Evolutionary conservation across 441 rosid genomes (phyloP).

Genomic region (Erodium moschatum): DNA sequence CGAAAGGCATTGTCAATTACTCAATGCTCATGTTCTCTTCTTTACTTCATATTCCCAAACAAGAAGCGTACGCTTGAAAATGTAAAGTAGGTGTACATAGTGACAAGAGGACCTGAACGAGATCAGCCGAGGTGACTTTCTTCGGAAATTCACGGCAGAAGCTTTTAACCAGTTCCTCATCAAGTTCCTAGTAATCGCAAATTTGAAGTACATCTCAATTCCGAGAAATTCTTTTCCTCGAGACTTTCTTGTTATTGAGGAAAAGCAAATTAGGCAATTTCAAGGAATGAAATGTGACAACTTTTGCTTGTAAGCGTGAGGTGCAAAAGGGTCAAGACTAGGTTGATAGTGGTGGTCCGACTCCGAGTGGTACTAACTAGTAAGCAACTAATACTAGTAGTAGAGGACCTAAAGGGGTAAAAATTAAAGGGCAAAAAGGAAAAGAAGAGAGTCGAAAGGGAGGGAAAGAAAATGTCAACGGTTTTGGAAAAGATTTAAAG

Average conservation of each 20-base stretch:
- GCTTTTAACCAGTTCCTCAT: background rate
- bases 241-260: background rate
- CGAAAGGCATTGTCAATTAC: too few species aligned
- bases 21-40: too few species aligned
- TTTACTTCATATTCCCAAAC: too few species aligned
- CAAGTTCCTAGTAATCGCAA: background rate
- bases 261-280: background rate
- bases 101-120: background rate
- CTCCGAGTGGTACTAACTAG: background rate
- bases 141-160: background rate
- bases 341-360: background rate
- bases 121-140: background rate
- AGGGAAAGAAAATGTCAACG: conserved; percentile 1
- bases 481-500: background rate
- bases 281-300: background rate
- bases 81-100: too few species aligned
- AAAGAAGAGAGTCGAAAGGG: background rate
- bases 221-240: background rate
- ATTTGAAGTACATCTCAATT: background rate
- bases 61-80: too few species aligned
- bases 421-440: too few species aligned
- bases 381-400: background rate
- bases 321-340: background rate
- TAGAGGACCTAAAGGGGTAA: too few species aligned
- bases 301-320: conserved; percentile 2